Percentiles rank a stretch among this genome's conserved stretches.
These are phyloP conservation scores for Penicillium sp. DNA, from an alignment of 2,329 filamentous ascomycete genomes.

Conservation along the genomic window DNA sequence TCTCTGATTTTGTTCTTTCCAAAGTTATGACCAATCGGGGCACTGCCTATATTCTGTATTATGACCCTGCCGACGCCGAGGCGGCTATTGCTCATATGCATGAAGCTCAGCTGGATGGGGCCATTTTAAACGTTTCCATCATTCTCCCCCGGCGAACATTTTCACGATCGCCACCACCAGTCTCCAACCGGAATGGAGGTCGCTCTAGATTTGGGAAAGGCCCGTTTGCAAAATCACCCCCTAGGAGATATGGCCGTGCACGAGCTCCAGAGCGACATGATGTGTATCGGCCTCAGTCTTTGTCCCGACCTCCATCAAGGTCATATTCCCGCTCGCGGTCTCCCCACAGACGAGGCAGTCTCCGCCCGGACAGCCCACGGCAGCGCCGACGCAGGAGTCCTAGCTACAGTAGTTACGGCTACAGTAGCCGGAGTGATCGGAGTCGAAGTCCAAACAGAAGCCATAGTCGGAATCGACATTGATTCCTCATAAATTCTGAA, in stretches of 20 bases:
- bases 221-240: conserved; percentile 31
- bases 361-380: conserved; percentile 36
- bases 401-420: conserved; percentile 63
- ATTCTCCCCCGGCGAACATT: conserved; percentile 81
- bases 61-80: conserved; percentile 74
- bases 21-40: conserved; percentile 84
- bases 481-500: no score
- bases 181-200: conserved; percentile 61
- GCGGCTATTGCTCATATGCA: conserved; percentile 94
- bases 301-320: conserved; percentile 49
- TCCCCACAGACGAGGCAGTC: conserved; percentile 38
- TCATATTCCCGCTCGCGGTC: conserved; percentile 45
- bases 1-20: not conserved
- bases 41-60: conserved; percentile 87
- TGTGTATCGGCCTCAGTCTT: conserved; percentile 60
- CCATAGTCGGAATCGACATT: conserved; percentile 38
- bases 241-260: conserved; percentile 39
- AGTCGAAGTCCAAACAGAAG: conserved; percentile 50
- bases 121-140: conserved; percentile 79
- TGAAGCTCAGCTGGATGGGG: conserved; percentile 87
- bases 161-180: conserved; percentile 71
- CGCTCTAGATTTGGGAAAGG: conserved; percentile 39
- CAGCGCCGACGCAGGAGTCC: conserved; percentile 55
- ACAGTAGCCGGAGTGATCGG: conserved; percentile 54
- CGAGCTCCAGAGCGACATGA: conserved; percentile 50